phyloP scores from a whole-genome alignment of 106 monocot genomes.

The Alisma plantagoaquatica region DNA sequence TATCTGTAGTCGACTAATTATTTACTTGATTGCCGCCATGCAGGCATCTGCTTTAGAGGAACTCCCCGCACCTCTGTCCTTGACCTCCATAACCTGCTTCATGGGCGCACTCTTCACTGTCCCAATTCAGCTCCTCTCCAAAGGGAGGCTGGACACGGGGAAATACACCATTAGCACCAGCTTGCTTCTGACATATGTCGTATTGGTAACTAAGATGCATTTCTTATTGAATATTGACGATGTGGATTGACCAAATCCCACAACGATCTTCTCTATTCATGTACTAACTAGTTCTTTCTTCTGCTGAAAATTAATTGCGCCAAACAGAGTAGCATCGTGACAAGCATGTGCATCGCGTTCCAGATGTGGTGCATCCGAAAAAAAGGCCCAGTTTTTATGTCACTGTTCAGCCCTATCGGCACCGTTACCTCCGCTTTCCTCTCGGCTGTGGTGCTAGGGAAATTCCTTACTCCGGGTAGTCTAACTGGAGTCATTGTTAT shows the following conservation, averaged over 20 bases:
- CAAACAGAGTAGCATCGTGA: constrained; percentile 39
- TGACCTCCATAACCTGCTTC: constrained; percentile 28
- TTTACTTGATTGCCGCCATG: no score
- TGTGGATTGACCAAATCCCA: no score
- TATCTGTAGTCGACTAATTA: no score
- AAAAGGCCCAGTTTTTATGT: constrained; percentile 68
- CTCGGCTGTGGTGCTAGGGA: no score
- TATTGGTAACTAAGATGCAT: no score
- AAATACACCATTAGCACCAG: constrained; percentile 15
- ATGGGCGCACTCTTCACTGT: constrained; percentile 42
- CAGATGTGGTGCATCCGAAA: constrained; percentile 64
- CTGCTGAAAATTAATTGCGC: no score
- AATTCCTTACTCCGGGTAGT: no score
- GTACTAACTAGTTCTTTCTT: no score
- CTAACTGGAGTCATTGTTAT: not conserved
- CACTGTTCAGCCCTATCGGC: constrained; percentile 65
- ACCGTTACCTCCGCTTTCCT: constrained; percentile 48
- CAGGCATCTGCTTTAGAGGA: constrained; percentile 46
- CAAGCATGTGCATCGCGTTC: constrained; percentile 40
- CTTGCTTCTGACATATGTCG: constrained; percentile 10
- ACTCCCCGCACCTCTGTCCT: constrained; percentile 53
- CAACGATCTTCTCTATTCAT: no score
- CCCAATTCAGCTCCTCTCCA: constrained; percentile 17
- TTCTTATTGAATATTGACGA: no score
- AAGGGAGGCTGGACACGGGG: constrained; percentile 38